Base-by-base conservation (phyloP, 352 stramenopile species). In the Phytophthora chlamydospora region DNA sequence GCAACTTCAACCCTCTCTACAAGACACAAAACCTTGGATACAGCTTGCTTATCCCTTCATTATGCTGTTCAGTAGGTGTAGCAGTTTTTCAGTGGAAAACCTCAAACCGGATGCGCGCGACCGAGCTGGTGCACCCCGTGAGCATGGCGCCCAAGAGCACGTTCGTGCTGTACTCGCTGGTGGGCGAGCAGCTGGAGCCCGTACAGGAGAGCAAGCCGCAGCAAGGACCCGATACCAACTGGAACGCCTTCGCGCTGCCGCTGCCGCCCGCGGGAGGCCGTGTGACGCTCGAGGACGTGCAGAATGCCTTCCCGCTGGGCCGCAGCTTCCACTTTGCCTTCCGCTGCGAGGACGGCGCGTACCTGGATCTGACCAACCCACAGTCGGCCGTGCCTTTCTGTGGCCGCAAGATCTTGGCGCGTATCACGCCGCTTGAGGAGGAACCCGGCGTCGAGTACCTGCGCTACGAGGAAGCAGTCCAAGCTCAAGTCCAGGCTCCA, bases 321-420 rank as follows among this genome's bases (percentile, higher is more conserved):
- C 72, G 51, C 19, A 70, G 63, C 35, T 93, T 80, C 56, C 84
- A 93, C 57, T 95, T 93, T 42, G 71, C 81, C 17, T 95, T 95
- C 61, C 79, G 76, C 33, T 88, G 89, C 58, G 71, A 90, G 10
- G 68, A 80, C 10, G 84, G 83, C 24, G 68, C 84, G 21, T 93
- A 76, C 54, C 53, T 93, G 14, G 81, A 92, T 49, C 72, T 93
- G 29, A 89, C 78, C 0, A 90, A 91, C 56, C 84, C 84, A 29
- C 72, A 74, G 41, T 82, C 83, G 2, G 51, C 76, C 32, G 80
- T 95, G 51, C 84, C 85, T 13, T 75, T 75, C 41, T 85, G 72
- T 41, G 81, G 80, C 1, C 78, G 73, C 51, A 93, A 89, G 65
- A 91, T 95, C 52, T 39, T 92, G 29, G 78, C 83, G 24, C 79